Percentiles rank a stretch among this genome's conserved stretches.
Evolutionary conservation across 1,284 basidiomycete genomes (phyloP).

Genomic region (Ustilago loliicola): DNA sequence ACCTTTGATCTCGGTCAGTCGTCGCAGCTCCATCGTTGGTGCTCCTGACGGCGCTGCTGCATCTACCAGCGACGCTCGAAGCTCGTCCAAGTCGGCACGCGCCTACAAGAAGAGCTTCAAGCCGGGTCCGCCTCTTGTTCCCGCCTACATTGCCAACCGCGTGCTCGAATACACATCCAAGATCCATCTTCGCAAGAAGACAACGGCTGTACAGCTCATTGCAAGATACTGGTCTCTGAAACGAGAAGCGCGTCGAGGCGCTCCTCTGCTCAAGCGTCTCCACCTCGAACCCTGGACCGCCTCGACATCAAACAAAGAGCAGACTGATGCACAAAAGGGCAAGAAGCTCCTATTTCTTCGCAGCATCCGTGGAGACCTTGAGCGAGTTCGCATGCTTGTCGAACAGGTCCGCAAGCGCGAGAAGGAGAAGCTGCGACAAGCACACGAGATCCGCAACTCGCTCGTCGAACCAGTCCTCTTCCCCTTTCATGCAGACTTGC

Average conservation of each 20-base stretch:
- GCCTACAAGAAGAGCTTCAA: constrained; percentile 75
- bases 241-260: constrained; percentile 89
- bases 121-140: constrained; percentile 74
- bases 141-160: constrained; percentile 75
- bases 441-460: constrained; percentile 79
- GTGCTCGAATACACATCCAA: constrained; percentile 83
- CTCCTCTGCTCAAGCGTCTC: constrained; percentile 90
- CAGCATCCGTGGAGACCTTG: constrained; percentile 82
- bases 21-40: constrained; percentile 43
- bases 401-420: constrained; percentile 85
- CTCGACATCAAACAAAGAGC: constrained; percentile 78
- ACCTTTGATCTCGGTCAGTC: constrained; percentile 48
- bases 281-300: constrained; percentile 99
- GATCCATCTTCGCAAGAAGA: constrained; percentile 81
- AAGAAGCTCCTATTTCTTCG: constrained; percentile 79
- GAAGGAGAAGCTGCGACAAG: constrained; percentile 82
- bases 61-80: constrained; percentile 15
- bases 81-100: constrained; percentile 72
- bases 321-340: constrained; percentile 75
- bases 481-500: constrained; percentile 41
- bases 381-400: constrained; percentile 79
- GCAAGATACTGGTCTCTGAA: constrained; percentile 98
- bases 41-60: constrained; percentile 24
- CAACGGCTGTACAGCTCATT: constrained; percentile 81
- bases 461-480: constrained; percentile 72